Percentiles rank a stretch among this genome's conserved stretches.
phyloP scores from a whole-genome alignment of 2,329 filamentous ascomycete species.

The Hypoxylon sp. region DNA sequence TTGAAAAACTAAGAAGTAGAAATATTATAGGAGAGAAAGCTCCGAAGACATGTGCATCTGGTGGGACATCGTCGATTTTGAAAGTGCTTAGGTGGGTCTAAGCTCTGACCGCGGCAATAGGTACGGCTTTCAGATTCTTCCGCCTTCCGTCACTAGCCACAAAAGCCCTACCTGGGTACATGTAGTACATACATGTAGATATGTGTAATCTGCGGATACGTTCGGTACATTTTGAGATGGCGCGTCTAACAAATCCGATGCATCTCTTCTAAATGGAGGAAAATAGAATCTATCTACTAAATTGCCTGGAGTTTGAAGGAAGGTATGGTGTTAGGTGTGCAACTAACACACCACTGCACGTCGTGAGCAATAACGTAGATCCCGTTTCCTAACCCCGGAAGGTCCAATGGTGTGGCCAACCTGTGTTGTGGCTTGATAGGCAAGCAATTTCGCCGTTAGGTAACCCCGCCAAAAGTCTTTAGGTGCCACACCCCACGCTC shows the following conservation, averaged over 20 bases:
- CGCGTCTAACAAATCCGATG: neutral
- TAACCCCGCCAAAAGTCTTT: conserved; percentile 46
- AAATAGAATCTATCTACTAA: neutral
- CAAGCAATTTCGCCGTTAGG: conserved; percentile 7
- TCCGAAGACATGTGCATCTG: conserved; percentile 39
- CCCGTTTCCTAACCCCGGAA: neutral
- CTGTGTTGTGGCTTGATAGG: neutral
- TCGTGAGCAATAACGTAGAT: no score
- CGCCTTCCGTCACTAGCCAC: conserved; percentile 30
- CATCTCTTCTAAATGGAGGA: neutral
- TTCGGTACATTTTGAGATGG: neutral
- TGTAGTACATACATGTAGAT: neutral
- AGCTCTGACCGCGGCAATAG: conserved; percentile 4
- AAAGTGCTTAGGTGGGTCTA: conserved; percentile 31
- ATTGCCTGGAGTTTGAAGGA: no score
- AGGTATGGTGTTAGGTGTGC: no score
- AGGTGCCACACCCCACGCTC: conserved; percentile 47
- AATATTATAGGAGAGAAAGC: conserved; percentile 34
- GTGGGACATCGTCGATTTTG: conserved; percentile 36
- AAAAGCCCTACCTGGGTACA: neutral
- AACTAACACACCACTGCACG: no score
- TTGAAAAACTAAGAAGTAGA: conserved; percentile 22
- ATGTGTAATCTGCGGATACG: neutral
- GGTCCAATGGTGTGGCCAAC: neutral
- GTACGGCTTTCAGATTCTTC: conserved; percentile 37